These are phyloP conservation scores for Ascochyta rabiei DNA, from an alignment of 2,329 filamentous ascomycete species.

Conservation along the genomic window DNA sequence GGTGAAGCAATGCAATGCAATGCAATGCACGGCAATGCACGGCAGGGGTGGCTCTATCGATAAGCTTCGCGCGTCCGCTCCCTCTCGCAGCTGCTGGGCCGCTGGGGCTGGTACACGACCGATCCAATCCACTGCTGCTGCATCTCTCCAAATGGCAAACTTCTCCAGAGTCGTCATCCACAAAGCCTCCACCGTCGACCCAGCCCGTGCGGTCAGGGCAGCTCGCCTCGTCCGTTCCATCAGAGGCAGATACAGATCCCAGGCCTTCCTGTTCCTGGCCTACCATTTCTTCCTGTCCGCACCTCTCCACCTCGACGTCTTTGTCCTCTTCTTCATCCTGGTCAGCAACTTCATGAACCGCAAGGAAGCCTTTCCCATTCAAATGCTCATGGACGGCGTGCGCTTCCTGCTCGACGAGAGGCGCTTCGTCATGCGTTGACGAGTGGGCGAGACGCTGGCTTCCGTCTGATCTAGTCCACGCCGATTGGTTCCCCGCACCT, in stretches of 20 bases:
- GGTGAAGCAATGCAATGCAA: not conserved
- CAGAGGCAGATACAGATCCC: constrained; percentile 36
- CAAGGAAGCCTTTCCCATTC: constrained; percentile 35
- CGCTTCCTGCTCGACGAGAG: constrained; percentile 37
- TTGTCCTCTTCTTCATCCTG: constrained; percentile 44
- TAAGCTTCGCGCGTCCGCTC: not conserved
- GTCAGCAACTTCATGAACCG: constrained; percentile 47
- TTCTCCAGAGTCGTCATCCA: constrained; percentile 24
- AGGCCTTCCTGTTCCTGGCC: constrained; percentile 42
- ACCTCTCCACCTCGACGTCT: constrained; percentile 39
- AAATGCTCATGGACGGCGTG: constrained; percentile 33
- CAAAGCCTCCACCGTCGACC: constrained; percentile 16
- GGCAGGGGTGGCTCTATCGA: too few species aligned
- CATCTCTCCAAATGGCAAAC: constrained; percentile 17
- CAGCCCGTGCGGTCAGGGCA: constrained; percentile 28
- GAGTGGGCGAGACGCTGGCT: not conserved
- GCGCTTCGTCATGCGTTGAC: constrained; percentile 31
- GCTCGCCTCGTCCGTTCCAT: constrained; percentile 37
- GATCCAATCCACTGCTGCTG: not conserved
- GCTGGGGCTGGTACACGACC: not conserved
- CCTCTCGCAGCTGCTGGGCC: not conserved
- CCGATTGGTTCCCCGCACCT: constrained; percentile 35
- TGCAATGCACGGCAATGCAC: too few species aligned
- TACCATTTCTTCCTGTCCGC: constrained; percentile 44
- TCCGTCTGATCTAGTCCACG: not conserved